A percentile compares a stretch with the other conserved stretches of the same genome.
Conservation (phyloP, 805 yeast species). For the Starmerella kuoi region DNA sequence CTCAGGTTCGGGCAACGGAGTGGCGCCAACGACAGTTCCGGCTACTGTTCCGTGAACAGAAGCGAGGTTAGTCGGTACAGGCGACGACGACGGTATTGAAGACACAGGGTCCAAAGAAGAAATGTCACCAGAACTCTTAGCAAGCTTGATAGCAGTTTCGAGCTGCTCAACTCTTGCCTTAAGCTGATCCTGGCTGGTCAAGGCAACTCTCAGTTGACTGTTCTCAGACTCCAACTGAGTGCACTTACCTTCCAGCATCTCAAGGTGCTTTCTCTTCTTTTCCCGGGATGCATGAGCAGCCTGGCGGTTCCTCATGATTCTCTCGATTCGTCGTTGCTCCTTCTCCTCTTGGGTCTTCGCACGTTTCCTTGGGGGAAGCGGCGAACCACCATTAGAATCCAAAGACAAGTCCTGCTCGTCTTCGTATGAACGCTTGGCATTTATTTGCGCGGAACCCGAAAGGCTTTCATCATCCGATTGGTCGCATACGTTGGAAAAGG, state of each 20-base stretch:
- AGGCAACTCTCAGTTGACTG: conserved; percentile 19
- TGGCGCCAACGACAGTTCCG: neutral
- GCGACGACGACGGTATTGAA: too few species aligned
- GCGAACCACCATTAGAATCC: conserved; percentile 6
- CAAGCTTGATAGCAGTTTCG: conserved; percentile 20
- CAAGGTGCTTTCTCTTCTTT: conserved; percentile 86
- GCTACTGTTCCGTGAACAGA: neutral
- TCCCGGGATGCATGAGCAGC: conserved; percentile 98
- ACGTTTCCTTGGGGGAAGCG: conserved; percentile 88
- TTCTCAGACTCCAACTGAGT: conserved; percentile 24
- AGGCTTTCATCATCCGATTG: conserved; percentile 15
- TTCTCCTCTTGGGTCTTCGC: conserved; percentile 95
- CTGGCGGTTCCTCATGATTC: conserved; percentile 83
- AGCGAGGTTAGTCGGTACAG: neutral
- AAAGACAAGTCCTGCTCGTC: conserved; percentile 17
- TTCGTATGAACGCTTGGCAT: conserved; percentile 3
- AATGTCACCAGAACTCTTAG: conserved; percentile 21
- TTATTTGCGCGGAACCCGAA: conserved; percentile 6
- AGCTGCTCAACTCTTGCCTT: conserved; percentile 20
- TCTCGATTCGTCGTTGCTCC: conserved; percentile 88
- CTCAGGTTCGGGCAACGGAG: neutral
- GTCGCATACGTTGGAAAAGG: conserved; percentile 4
- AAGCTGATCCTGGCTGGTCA: conserved; percentile 9
- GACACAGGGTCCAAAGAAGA: conserved; percentile 1
- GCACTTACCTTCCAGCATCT: conserved; percentile 55